Evolutionary conservation across 2,329 filamentous ascomycete species (phyloP), one percentile per base, ranked within the genome.

Genomic region (Cladosporium sp.): DNA sequence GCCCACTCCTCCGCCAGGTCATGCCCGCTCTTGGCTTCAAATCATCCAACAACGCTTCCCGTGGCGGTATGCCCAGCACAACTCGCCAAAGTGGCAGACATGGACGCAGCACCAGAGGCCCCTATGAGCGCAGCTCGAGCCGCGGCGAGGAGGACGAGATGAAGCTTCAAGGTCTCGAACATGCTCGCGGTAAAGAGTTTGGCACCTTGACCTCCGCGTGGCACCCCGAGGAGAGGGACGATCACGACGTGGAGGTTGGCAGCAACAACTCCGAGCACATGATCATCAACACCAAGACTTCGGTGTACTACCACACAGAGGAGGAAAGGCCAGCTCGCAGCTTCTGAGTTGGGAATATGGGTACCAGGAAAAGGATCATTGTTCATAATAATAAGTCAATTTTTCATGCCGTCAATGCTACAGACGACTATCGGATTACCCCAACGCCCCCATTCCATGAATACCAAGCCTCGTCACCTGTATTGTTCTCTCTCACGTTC

Each of bases 1-100:
- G 60, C 5, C 60, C 60, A 7, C 56, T 62, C 7, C 58, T 60
- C 25, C 45, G 52, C 28, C 47, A 52, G 12, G 15, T 62, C 40
- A 55, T 55, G 52, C 52, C 52, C 12, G 28, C 52, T 5, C 40
- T 55, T 22, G 52, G 52, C 40, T 55, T 55, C 40, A 34, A 42
- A 7, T 47, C 52, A 10, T 55, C 52, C 1, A 25, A 35, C 32
- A 55, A 37, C 20, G 19, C 25, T 12, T 55, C 52, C 2, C 47
- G 20, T 19, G 25, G 32, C 49, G 49, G 52, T 19, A 24, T 45
- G 2, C 34, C 37, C 25, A 55, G 19, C 32, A 19, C 28, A 13
- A 45, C 28, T 10, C 40, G 40, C 22, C 25, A 55, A 13, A 37
- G 39, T 12, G 47, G 47, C 35, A 24, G 52, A 13, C 28, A 45